Conservation (phyloP, 1,284 basidiomycete species). For the Ustilago tritici region DNA sequence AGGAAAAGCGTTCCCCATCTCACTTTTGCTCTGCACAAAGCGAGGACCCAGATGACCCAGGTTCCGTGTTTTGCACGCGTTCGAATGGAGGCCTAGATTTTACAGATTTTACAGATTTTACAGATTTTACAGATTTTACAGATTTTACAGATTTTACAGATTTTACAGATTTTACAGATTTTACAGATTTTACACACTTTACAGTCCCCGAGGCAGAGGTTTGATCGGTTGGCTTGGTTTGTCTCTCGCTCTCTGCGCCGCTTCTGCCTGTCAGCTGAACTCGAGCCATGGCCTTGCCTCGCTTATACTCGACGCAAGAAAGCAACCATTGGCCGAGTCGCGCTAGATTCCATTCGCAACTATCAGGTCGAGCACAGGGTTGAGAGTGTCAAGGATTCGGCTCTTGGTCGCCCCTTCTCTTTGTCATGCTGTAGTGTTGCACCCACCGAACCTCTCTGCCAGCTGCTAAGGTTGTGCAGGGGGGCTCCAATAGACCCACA, state of each 20-base stretch:
- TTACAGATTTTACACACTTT: no score
- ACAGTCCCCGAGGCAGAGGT: conserved; percentile 16
- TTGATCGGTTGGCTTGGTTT: conserved; percentile 12
- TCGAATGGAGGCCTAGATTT: conserved; percentile 25
- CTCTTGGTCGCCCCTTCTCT: not conserved
- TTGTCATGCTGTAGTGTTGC: not conserved
- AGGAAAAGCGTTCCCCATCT: not conserved
- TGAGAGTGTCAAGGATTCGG: not conserved
- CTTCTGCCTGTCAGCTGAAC: not conserved
- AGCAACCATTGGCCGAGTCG: not conserved
- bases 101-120: not conserved
- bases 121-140: no score
- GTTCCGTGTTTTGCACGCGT: conserved; percentile 11
- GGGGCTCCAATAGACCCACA: not conserved
- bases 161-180: no score
- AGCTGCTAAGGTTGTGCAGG: not conserved
- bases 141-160: no score
- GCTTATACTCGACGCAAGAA: not conserved
- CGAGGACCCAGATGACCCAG: conserved; percentile 32
- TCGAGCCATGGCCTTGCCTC: not conserved
- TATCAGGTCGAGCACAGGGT: not conserved
- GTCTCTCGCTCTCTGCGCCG: not conserved
- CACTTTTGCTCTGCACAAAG: not conserved
- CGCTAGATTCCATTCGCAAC: not conserved
- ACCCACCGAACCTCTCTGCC: not conserved